phyloP scores from a whole-genome alignment of 2,329 filamentous ascomycete genomes.

The Diaporthe vaccinii region DNA sequence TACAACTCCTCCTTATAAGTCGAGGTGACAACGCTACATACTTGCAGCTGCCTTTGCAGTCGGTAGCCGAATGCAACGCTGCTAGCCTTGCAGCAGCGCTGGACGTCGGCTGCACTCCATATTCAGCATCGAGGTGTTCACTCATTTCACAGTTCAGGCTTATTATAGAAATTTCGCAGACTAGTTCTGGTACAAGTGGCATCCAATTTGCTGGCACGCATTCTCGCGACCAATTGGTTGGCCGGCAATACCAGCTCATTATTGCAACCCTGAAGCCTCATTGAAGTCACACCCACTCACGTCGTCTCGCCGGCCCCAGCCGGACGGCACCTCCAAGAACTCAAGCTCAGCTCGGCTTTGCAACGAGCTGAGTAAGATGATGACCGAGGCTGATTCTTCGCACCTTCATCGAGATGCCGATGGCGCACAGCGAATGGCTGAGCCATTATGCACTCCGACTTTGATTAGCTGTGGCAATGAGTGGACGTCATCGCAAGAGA shows the following conservation, averaged over 20 bases:
- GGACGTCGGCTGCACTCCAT: neutral
- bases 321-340: neutral
- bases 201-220: slow-evolving; percentile 21
- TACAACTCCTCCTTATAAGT: neutral
- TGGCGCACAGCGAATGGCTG: neutral
- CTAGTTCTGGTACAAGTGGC: neutral
- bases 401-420: slow-evolving; percentile 17
- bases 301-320: neutral
- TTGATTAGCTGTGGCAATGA: slow-evolving; percentile 23
- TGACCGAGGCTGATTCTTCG: neutral
- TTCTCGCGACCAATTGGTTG: slow-evolving; percentile 16
- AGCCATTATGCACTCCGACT: neutral
- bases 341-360: neutral
- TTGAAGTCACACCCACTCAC: slow-evolving; percentile 34
- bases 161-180: slow-evolving; percentile 7
- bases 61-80: slow-evolving; percentile 34
- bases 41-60: slow-evolving; percentile 32
- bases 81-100: slow-evolving; percentile 20
- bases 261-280: slow-evolving; percentile 29
- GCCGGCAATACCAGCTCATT: neutral
- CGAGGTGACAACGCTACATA: slow-evolving; percentile 1
- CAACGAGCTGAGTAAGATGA: slow-evolving; percentile 2
- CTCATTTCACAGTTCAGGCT: slow-evolving; percentile 4
- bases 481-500: slow-evolving; percentile 15
- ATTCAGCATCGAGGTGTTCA: neutral